These are phyloP conservation scores for Kokia cookei DNA, from an alignment of 441 rosid species.

Conservation along the genomic window DNA sequence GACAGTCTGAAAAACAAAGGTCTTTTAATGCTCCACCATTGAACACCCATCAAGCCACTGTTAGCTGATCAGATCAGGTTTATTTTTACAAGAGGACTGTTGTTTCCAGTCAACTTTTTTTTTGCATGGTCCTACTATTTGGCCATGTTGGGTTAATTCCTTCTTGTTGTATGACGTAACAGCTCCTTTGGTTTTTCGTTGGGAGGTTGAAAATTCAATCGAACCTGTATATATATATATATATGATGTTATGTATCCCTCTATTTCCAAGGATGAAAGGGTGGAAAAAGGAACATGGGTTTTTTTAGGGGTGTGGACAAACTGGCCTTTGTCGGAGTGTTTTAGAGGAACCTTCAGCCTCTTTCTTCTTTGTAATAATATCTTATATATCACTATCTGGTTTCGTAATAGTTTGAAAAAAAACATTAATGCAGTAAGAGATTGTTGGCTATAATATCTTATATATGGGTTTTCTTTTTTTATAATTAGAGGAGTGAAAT, in stretches of 20 bases:
- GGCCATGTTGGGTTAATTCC: constrained; percentile 24
- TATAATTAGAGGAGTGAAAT: too few species aligned
- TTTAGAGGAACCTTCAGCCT: constrained; percentile 17
- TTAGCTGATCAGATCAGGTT: constrained; percentile 27
- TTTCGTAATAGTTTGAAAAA: constrained; percentile 8
- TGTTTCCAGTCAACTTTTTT: constrained; percentile 4
- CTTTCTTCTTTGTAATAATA: constrained; percentile 15
- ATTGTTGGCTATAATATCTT: too few species aligned
- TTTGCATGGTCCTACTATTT: constrained; percentile 27
- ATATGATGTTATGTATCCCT: neutral
- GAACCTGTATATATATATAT: neutral
- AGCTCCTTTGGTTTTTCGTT: constrained; percentile 17
- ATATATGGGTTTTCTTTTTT: too few species aligned
- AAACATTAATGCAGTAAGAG: too few species aligned
- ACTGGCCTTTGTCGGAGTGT: constrained; percentile 19
- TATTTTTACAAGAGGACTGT: constrained; percentile 31
- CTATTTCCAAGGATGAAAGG: neutral
- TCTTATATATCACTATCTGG: neutral
- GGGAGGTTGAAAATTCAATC: constrained; percentile 23
- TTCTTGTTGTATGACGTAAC: constrained; percentile 33
- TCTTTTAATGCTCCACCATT: constrained; percentile 14
- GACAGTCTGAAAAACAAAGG: constrained; percentile 10
- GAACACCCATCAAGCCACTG: constrained; percentile 19
- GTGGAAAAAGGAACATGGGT: too few species aligned
- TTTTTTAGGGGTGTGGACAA: constrained; percentile 16